phyloP scores from a whole-genome alignment of 164 flowering plant species.

The Saururus chinensis region DNA sequence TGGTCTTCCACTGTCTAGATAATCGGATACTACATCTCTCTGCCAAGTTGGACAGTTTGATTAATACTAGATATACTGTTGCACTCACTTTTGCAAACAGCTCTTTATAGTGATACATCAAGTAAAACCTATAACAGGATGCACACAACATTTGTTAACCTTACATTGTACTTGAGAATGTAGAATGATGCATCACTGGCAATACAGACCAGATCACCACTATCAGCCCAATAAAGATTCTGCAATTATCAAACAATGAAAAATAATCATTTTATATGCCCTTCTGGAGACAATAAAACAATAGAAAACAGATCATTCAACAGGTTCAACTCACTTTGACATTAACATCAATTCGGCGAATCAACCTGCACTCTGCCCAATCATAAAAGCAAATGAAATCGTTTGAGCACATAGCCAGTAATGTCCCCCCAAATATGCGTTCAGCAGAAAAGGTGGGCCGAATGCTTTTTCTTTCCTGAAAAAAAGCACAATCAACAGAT shows the following conservation, averaged over 20 bases:
- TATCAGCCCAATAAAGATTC: conserved; percentile 99
- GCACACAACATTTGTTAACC: conserved; percentile 9
- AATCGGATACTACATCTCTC: conserved; percentile 74
- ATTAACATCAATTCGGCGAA: conserved; percentile 82
- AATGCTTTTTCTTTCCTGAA: conserved; percentile 88
- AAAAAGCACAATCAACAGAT: conserved; percentile 2
- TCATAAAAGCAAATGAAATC: conserved; percentile 97
- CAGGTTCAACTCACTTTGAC: conserved; percentile 55
- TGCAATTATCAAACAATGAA: conserved; percentile 17
- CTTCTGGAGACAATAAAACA: not conserved
- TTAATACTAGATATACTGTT: not conserved
- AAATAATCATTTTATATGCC: not conserved
- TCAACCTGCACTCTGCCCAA: conserved; percentile 96
- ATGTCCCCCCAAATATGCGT: conserved; percentile 77
- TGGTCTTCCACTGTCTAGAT: conserved; percentile 76
- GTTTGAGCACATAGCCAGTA: conserved; percentile 93
- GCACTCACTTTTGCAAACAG: not conserved
- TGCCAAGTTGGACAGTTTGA: conserved; percentile 24
- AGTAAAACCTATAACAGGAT: not conserved
- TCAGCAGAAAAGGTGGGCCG: conserved; percentile 96
- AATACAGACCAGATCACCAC: conserved; percentile 93
- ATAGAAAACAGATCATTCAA: not conserved
- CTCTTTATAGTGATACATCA: not conserved
- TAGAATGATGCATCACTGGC: conserved; percentile 88
- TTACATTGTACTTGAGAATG: conserved; percentile 90